Percentiles rank a stretch among this genome's conserved stretches.
These are phyloP conservation scores for Moesziomyces antarcticus DNA, from an alignment of 1,284 basidiomycete genomes.

Conservation along the genomic window DNA sequence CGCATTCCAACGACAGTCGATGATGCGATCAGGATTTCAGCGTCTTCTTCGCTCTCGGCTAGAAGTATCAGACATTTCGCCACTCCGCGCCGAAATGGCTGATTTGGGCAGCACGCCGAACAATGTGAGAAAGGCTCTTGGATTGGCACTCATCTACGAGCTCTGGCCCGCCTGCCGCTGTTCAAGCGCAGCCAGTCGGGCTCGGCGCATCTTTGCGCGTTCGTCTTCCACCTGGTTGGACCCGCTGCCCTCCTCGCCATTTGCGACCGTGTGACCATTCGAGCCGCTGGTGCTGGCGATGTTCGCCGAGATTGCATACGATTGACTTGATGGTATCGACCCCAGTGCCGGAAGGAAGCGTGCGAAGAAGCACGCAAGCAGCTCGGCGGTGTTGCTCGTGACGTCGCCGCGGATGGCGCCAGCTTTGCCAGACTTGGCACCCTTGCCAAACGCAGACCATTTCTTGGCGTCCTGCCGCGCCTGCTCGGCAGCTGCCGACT, in stretches of 20 bases:
- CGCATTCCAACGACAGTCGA: no score
- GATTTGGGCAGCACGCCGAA: neutral
- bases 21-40: no score
- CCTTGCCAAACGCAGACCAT: constrained; percentile 30
- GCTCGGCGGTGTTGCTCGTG: constrained; percentile 45
- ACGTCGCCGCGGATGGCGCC: constrained; percentile 47
- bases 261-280: neutral
- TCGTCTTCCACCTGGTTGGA: constrained; percentile 8
- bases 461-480: constrained; percentile 32
- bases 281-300: neutral
- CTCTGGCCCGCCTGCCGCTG: constrained; percentile 8
- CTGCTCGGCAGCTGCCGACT: constrained; percentile 21
- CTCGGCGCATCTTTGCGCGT: constrained; percentile 19
- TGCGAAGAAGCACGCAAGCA: constrained; percentile 56
- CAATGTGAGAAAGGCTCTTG: neutral
- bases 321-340: neutral
- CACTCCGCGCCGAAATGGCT: no score
- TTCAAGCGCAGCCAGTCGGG: constrained; percentile 35
- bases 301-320: neutral
- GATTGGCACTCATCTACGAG: neutral
- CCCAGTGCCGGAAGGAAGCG: constrained; percentile 22
- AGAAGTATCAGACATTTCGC: no score
- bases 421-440: constrained; percentile 4
- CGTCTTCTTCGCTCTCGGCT: no score
- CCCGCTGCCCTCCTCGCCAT: neutral